Evolutionary conservation across 208 protist genomes (phyloP).

Genomic region (Polymyxa betae): DNA sequence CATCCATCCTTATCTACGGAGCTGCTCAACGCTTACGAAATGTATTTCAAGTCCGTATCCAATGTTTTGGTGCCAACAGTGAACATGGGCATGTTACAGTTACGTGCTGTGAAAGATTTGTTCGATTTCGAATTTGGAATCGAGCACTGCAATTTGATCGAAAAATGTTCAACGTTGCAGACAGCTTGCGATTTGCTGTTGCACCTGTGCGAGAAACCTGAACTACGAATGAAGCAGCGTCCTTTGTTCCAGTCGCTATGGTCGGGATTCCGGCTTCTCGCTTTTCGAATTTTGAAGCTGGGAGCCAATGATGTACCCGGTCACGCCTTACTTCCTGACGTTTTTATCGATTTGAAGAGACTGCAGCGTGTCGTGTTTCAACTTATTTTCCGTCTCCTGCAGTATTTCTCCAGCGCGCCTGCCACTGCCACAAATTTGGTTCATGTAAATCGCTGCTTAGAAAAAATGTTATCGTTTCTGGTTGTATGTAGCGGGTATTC

Average conservation of each 20-base stretch:
- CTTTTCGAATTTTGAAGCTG: background rate
- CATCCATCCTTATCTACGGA: background rate
- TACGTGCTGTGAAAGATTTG: background rate
- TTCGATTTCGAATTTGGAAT: constrained; percentile 15
- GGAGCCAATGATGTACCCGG: background rate
- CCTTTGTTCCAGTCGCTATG: background rate
- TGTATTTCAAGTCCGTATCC: background rate
- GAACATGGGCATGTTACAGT: too few relatives aligned
- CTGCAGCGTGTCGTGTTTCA: constrained; percentile 21
- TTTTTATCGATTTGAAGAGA: constrained; percentile 23
- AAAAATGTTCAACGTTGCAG: background rate
- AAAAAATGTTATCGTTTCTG: background rate
- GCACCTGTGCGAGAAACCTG: background rate
- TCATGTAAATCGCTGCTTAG: background rate
- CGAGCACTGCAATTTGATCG: background rate
- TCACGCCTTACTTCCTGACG: background rate
- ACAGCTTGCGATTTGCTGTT: background rate
- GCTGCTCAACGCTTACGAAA: background rate
- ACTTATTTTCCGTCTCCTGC: background rate
- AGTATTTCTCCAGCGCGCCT: background rate
- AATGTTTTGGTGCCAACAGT: background rate
- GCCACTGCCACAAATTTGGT: background rate
- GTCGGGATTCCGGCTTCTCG: background rate
- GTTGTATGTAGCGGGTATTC: background rate
- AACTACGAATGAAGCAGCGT: background rate